These are phyloP conservation scores for Wickerhamiella musiphila DNA, from an alignment of 805 yeast genomes.

Conservation along the genomic window DNA sequence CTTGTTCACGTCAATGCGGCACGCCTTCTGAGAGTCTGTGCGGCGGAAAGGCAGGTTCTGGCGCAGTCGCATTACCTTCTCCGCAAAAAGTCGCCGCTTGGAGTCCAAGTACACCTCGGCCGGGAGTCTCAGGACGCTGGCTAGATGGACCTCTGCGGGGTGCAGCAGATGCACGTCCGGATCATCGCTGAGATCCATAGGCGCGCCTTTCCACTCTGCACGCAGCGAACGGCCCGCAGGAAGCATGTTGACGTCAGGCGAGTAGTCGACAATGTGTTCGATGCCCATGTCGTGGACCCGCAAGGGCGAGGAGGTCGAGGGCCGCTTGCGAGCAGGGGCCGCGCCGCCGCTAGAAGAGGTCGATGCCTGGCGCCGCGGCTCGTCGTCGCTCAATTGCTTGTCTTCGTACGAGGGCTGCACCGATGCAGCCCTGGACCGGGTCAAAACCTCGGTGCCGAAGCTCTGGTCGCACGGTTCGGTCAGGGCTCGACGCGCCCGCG, in stretches of 20 bases:
- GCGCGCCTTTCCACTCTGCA: conserved; percentile 97
- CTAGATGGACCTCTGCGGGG: conserved; percentile 78
- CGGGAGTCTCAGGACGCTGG: conserved; percentile 79
- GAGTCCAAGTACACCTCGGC: conserved; percentile 63
- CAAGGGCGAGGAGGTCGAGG: conserved; percentile 4
- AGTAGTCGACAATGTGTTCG: conserved; percentile 48
- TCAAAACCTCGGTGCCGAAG: background rate
- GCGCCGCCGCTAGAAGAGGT: background rate
- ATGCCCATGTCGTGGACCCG: conserved; percentile 25
- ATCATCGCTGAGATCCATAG: conserved; percentile 74
- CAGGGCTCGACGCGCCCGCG: conserved; percentile 5
- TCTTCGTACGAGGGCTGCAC: conserved; percentile 1
- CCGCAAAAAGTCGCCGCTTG: conserved; percentile 71
- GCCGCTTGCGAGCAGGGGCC: background rate
- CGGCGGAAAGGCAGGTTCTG: conserved; percentile 70
- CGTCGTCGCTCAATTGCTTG: conserved; percentile 3
- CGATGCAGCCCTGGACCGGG: conserved; percentile 3
- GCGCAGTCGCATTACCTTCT: conserved; percentile 63
- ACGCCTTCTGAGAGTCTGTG: conserved; percentile 96
- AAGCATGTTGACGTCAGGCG: conserved; percentile 51
- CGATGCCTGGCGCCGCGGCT: background rate
- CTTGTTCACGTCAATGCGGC: conserved; percentile 91
- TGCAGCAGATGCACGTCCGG: conserved; percentile 59
- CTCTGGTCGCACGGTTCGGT: conserved; percentile 1
- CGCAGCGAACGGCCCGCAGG: conserved; percentile 58